phyloP scores from a whole-genome alignment of 2,329 filamentous ascomycete species.

The Stromatinia cepivora region DNA sequence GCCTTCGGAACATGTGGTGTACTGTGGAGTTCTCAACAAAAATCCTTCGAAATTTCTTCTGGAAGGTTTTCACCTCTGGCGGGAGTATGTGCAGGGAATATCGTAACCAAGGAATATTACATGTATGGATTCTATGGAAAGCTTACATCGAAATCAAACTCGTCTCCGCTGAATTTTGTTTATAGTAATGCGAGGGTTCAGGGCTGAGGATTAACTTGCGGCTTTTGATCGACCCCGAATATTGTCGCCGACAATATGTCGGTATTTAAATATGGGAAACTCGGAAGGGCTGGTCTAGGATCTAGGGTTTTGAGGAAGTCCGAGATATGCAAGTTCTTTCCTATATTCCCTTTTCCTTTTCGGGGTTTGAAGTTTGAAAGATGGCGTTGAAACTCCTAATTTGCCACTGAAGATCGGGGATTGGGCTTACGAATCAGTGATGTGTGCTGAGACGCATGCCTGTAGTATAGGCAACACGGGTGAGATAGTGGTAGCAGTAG shows the following conservation, averaged over 20 bases:
- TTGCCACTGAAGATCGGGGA: conserved; percentile 1
- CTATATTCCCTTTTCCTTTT: not conserved
- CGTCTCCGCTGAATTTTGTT: not conserved
- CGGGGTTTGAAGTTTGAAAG: not conserved
- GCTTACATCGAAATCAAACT: conserved; percentile 2
- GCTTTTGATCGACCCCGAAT: not conserved
- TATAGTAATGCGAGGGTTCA: not conserved
- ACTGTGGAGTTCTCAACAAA: conserved; percentile 14
- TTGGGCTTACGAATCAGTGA: not conserved
- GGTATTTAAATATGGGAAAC: not conserved
- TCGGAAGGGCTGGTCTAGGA: not conserved
- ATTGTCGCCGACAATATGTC: too few species aligned
- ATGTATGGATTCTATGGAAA: conserved; percentile 4
- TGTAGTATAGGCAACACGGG: not conserved
- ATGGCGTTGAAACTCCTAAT: conserved; percentile 7
- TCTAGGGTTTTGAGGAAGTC: not conserved
- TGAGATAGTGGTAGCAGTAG: not conserved
- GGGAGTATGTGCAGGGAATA: conserved; percentile 1
- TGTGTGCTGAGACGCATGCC: not conserved
- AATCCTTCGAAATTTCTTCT: conserved; percentile 24
- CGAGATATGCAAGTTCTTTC: not conserved
- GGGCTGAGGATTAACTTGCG: not conserved
- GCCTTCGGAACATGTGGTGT: not conserved
- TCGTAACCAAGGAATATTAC: not conserved
- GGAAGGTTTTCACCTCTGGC: conserved; percentile 8